Percentiles rank a stretch among this genome's conserved stretches.
Conservation (phyloP, 768 basidiomycete species). For the Boletus bicolor region DNA sequence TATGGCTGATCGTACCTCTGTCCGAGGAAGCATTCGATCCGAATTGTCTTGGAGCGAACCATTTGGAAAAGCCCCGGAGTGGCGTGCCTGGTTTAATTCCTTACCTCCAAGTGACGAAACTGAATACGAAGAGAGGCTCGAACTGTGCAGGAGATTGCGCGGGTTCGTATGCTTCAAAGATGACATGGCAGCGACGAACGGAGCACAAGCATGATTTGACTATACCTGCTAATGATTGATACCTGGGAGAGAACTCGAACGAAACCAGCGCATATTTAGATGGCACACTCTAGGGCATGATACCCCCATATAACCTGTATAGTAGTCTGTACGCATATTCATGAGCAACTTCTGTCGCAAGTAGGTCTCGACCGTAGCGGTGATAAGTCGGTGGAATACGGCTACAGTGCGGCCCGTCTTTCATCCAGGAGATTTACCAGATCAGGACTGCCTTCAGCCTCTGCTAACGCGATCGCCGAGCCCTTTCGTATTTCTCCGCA, state of each 20-base stretch:
- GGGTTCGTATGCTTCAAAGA: slow-evolving; percentile 54
- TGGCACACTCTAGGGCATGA: slow-evolving; percentile 18
- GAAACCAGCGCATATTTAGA: slow-evolving; percentile 19
- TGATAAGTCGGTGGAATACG: background rate
- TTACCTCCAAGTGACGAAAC: slow-evolving; percentile 15
- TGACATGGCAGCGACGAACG: slow-evolving; percentile 3
- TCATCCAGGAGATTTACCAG: slow-evolving; percentile 19
- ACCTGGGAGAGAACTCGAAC: slow-evolving; percentile 14
- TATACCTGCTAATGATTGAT: slow-evolving; percentile 18
- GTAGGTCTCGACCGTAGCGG: background rate
- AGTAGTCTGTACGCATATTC: slow-evolving; percentile 23
- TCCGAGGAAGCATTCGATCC: slow-evolving; percentile 48
- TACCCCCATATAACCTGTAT: slow-evolving; percentile 27
- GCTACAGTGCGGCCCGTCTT: background rate
- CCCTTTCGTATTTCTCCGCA: background rate
- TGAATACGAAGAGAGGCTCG: slow-evolving; percentile 26
- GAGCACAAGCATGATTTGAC: slow-evolving; percentile 3
- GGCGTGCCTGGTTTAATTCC: slow-evolving; percentile 49
- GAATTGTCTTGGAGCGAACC: slow-evolving; percentile 54
- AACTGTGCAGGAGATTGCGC: slow-evolving; percentile 41
- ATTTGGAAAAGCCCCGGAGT: slow-evolving; percentile 45
- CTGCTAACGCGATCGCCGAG: slow-evolving; percentile 6
- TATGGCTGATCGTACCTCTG: slow-evolving; percentile 68
- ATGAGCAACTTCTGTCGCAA: background rate
- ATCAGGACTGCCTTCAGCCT: slow-evolving; percentile 19